These are phyloP conservation scores for Colletotrichum sp. DNA, from an alignment of 2,329 filamentous ascomycete species.

Conservation along the genomic window DNA sequence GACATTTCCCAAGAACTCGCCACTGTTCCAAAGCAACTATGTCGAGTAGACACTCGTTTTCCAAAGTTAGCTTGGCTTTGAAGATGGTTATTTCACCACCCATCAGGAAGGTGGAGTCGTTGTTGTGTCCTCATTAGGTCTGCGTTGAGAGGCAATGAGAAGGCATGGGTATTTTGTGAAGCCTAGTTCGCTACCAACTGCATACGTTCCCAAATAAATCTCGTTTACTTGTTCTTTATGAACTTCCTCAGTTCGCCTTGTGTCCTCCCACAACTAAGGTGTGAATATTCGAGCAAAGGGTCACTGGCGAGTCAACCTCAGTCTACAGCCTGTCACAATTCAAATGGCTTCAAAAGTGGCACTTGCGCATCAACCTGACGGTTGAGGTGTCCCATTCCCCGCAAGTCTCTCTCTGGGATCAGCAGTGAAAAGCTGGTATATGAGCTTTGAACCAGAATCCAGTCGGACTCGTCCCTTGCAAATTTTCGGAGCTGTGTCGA, in stretches of 20 bases:
- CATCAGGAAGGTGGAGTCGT: neutral
- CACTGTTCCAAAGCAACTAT: slow-evolving; percentile 21
- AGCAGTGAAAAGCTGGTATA: neutral
- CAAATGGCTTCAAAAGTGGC: neutral
- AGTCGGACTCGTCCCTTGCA: neutral
- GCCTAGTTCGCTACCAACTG: no score
- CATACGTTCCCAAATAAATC: no score
- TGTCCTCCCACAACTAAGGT: no score
- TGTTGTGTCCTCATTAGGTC: neutral
- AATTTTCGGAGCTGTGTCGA: neutral
- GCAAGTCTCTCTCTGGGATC: accelerated
- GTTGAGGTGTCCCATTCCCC: neutral
- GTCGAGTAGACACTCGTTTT: neutral
- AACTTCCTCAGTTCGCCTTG: no score
- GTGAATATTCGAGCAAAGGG: no score
- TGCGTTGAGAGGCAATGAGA: neutral
- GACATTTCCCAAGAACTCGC: slow-evolving; percentile 23
- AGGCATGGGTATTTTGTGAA: no score
- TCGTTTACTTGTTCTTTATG: no score
- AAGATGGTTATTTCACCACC: neutral
- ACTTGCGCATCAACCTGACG: neutral
- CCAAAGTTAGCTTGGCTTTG: accelerated
- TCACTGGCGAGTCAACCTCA: neutral
- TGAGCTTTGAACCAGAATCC: neutral
- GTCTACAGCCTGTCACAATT: neutral